A percentile compares a stretch with the other conserved stretches of the same genome.
Conservation (phyloP, 129 eudicot genomes). For the Silybum marianum region DNA sequence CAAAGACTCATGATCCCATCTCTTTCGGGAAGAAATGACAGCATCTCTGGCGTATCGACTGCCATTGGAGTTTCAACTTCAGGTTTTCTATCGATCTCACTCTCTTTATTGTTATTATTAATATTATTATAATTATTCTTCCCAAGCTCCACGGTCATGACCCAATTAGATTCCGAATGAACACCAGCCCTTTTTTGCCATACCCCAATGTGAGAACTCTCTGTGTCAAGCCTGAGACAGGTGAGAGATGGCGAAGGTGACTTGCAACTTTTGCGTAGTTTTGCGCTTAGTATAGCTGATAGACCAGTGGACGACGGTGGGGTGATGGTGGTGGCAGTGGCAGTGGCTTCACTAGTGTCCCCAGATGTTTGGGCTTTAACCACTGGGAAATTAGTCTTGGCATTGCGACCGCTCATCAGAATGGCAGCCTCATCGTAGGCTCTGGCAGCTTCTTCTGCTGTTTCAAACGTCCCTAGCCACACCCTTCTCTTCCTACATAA, state of each 20-base stretch:
- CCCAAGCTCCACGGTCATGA: slow-evolving; percentile 88
- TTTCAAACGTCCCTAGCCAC: slow-evolving; percentile 93
- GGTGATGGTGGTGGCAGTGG: background rate
- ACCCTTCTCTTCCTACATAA: slow-evolving; percentile 84
- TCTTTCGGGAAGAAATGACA: slow-evolving; percentile 5
- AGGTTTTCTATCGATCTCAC: background rate
- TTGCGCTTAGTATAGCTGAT: slow-evolving; percentile 61
- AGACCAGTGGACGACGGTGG: slow-evolving; percentile 41
- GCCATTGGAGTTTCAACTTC: slow-evolving; percentile 17
- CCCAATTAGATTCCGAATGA: slow-evolving; percentile 78
- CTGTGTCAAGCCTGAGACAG: slow-evolving; percentile 85
- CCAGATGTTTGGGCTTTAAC: slow-evolving; percentile 18
- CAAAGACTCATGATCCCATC: slow-evolving; percentile 20
- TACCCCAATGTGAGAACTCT: slow-evolving; percentile 85
- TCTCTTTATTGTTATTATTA: background rate
- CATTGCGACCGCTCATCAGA: slow-evolving; percentile 83
- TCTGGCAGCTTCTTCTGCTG: slow-evolving; percentile 95
- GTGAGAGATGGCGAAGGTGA: slow-evolving; percentile 87
- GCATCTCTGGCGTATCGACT: slow-evolving; percentile 19
- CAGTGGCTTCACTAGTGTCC: background rate
- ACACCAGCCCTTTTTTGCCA: slow-evolving; percentile 94
- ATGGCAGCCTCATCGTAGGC: slow-evolving; percentile 94
- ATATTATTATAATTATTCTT: slow-evolving; percentile 36
- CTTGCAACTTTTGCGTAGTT: slow-evolving; percentile 71
- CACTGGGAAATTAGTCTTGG: slow-evolving; percentile 83